Percentiles rank a stretch among this genome's conserved stretches.
These are phyloP conservation scores for Penicillium argentinense DNA, from an alignment of 495 filamentous ascomycete genomes.

Conservation along the genomic window DNA sequence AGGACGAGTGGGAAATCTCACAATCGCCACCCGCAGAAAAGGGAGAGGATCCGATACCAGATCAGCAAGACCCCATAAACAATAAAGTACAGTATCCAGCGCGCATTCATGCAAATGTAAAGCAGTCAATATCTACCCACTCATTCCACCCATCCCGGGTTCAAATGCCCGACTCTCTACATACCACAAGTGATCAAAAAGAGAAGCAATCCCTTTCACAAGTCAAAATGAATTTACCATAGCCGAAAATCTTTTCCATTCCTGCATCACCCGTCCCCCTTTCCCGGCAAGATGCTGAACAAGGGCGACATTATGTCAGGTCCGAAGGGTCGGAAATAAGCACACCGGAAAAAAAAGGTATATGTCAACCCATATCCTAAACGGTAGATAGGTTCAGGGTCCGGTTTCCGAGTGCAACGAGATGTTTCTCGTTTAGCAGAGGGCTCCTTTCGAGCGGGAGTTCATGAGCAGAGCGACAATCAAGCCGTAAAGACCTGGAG, in stretches of 20 bases:
- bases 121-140: slow-evolving; percentile 33
- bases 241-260: slow-evolving; percentile 21
- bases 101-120: slow-evolving; percentile 34
- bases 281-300: slow-evolving; percentile 4
- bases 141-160: slow-evolving; percentile 17
- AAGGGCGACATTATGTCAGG: slow-evolving; percentile 11
- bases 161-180: slow-evolving; percentile 20
- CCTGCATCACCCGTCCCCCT: slow-evolving; percentile 8
- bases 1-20: slow-evolving; percentile 3
- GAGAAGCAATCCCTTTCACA: slow-evolving; percentile 13
- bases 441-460: slow-evolving; percentile 57
- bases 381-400: neutral
- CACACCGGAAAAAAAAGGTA: slow-evolving; percentile 8
- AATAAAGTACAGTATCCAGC: slow-evolving; percentile 37
- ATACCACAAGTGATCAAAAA: slow-evolving; percentile 21
- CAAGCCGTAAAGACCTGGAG: slow-evolving; percentile 87
- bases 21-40: slow-evolving; percentile 5
- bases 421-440: slow-evolving; percentile 28
- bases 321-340: slow-evolving; percentile 6
- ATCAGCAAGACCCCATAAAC: slow-evolving; percentile 19
- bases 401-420: slow-evolving; percentile 15
- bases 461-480: slow-evolving; percentile 99
- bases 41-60: slow-evolving; percentile 10
- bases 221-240: slow-evolving; percentile 23
- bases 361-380: neutral